Evolutionary conservation across 148 eudicot species (phyloP), one percentile per base, ranked within the genome.

Genomic region (Drosera capensis): DNA sequence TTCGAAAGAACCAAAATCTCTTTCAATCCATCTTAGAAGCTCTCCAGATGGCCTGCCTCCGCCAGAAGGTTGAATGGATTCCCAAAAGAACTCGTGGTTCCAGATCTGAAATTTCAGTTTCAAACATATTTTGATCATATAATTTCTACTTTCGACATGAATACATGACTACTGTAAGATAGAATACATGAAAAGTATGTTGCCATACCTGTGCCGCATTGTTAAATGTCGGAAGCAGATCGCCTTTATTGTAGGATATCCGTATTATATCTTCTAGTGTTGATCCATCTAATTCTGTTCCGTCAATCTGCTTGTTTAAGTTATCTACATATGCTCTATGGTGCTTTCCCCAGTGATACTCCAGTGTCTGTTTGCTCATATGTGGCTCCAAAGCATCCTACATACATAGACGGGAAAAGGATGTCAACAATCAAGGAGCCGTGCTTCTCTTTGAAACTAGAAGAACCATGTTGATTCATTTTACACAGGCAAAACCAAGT

Each of bases 21-120:
- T 73, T 48, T 84, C 70, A 29, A 90, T 84, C 45, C 76, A 62
- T 6, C 63, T 64, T 29, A 81, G 54, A 54, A 90, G 80, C 49
- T 84, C 93, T 40, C 93, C 93, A 19, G 88, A 71, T 55, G 99
- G 97, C 70, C 69, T 70, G 36, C 99, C 95, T 14, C 99, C 93
- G 15, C 99, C 99, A 57, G 74, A 74, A 18, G 95, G 99, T 57
- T 78, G 76, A 93, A 90, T 90, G 2, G 93, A 90, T 61, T 78
- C 95, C 93, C 88, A 90, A 58, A 90, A 90, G 70, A 90, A 84
- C 6, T 74, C 74, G 55, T 90, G 99, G 63, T 90, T 90, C 95
- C 93, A 90, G 34, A 63, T 73, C 96, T 87, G 59, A 14, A 34
- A 34, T 5, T 34, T 34, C 38, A 34, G 13, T 34, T 4, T 5